Percentiles rank a stretch among this genome's conserved stretches.
These are phyloP conservation scores for Solanum piurae DNA, from an alignment of 257 asterid species.

Conservation along the genomic window DNA sequence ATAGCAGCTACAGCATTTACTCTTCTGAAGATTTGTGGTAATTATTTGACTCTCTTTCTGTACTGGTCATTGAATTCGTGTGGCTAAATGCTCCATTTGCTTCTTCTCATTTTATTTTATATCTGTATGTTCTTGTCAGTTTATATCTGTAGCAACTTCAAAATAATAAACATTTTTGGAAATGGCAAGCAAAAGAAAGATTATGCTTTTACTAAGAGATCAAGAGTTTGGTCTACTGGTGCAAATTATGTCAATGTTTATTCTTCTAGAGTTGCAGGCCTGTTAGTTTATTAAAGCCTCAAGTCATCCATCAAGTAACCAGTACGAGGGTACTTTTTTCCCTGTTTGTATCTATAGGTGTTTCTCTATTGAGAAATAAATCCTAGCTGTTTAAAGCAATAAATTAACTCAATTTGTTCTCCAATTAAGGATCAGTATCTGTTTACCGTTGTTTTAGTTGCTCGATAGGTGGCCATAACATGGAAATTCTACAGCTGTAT, in stretches of 20 bases:
- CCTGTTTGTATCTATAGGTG: not conserved
- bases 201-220: not conserved
- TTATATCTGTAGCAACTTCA: not conserved
- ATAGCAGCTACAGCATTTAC: constrained; percentile 90
- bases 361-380: not conserved
- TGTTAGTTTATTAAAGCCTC: not conserved
- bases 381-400: not conserved
- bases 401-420: not conserved
- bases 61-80: not conserved
- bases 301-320: not conserved
- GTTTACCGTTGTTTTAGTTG: not conserved
- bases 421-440: not conserved
- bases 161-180: not conserved
- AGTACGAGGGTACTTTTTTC: not conserved
- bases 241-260: not conserved
- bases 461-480: not conserved
- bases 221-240: not conserved
- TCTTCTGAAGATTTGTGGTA: constrained; percentile 81
- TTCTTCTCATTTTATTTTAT: not conserved
- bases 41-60: constrained; percentile 1
- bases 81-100: not conserved
- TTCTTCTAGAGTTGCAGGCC: not conserved
- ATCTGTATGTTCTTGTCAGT: not conserved
- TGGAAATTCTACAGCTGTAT: not conserved
- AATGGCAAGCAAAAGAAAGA: not conserved